Evolutionary conservation across 1,284 basidiomycete species (phyloP).

Genomic region (Malassezia furfur): DNA sequence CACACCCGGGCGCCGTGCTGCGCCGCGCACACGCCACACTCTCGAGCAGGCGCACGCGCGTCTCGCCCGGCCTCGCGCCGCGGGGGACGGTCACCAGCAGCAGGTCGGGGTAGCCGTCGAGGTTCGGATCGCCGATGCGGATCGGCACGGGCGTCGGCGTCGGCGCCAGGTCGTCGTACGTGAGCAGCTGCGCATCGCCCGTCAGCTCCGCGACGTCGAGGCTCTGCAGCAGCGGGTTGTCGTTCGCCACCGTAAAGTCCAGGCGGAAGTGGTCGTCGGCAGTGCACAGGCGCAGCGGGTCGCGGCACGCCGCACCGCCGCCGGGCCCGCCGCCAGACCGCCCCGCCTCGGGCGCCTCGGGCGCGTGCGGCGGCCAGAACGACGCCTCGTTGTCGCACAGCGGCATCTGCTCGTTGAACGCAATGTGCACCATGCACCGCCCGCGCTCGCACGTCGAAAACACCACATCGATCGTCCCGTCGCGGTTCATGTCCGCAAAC

Average conservation of each 20-base stretch:
- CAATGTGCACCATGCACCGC: slow-evolving; percentile 77
- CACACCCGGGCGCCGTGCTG: slow-evolving; percentile 8
- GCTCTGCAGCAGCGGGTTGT: slow-evolving; percentile 49
- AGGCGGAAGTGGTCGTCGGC: slow-evolving; percentile 73
- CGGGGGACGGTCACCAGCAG: slow-evolving; percentile 57
- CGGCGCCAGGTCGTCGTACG: slow-evolving; percentile 59
- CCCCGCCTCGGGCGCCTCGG: neutral
- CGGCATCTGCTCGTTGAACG: slow-evolving; percentile 81
- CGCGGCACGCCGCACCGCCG: slow-evolving; percentile 49
- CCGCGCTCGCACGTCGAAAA: slow-evolving; percentile 67
- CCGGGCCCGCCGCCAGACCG: slow-evolving; percentile 14
- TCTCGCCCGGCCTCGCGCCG: slow-evolving; percentile 47
- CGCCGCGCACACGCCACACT: slow-evolving; percentile 62
- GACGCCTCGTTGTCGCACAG: slow-evolving; percentile 55
- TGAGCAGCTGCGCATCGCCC: slow-evolving; percentile 55
- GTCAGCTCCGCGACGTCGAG: slow-evolving; percentile 1
- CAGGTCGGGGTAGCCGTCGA: slow-evolving; percentile 90
- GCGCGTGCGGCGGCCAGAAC: neutral
- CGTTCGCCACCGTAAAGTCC: slow-evolving; percentile 55
- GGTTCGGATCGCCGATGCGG: slow-evolving; percentile 77
- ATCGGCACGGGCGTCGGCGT: slow-evolving; percentile 63
- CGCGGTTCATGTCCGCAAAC: slow-evolving; percentile 89
- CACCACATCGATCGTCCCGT: slow-evolving; percentile 90
- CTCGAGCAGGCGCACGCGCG: slow-evolving; percentile 61
- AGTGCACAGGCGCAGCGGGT: slow-evolving; percentile 68